A percentile compares a stretch with the other conserved stretches of the same genome.
phyloP scores from a whole-genome alignment of 371 early-diverging fungal species.

The Mortierella sp. region DNA sequence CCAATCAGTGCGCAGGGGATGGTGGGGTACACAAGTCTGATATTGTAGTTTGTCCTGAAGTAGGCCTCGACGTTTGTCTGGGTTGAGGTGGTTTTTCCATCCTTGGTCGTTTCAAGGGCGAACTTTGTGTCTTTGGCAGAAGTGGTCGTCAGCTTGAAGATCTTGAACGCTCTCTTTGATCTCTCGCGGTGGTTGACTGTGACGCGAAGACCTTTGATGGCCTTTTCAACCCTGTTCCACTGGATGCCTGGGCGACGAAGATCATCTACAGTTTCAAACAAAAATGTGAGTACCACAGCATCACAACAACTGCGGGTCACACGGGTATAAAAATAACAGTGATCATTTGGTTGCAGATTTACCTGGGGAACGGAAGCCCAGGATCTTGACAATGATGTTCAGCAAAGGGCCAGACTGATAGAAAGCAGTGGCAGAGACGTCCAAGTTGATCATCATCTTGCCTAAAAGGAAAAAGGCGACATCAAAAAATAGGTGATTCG shows the following conservation, averaged over 20 bases:
- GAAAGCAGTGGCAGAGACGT: conserved; percentile 87
- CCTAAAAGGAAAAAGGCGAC: conserved; percentile 29
- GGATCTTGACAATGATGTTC: conserved; percentile 65
- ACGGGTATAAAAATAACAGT: no score
- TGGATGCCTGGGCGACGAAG: conserved; percentile 14
- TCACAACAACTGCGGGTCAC: no score
- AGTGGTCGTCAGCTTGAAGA: conserved; percentile 69
- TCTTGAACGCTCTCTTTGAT: conserved; percentile 69
- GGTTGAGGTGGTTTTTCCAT: conserved; percentile 7
- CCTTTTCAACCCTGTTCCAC: conserved; percentile 63
- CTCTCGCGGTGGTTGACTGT: conserved; percentile 77
- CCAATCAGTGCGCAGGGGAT: conserved; percentile 86
- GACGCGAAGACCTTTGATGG: conserved; percentile 77
- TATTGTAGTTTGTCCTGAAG: conserved; percentile 75
- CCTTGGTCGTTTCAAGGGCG: conserved; percentile 36
- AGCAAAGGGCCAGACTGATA: conserved; percentile 77
- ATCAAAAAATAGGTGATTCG: background rate
- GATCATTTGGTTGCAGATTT: background rate
- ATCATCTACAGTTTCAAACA: conserved; percentile 54
- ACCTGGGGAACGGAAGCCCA: conserved; percentile 64
- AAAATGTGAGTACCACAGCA: no score
- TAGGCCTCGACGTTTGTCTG: conserved; percentile 73
- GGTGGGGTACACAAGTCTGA: conserved; percentile 74
- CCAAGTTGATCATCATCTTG: conserved; percentile 78
- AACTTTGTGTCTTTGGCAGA: conserved; percentile 79